Evolutionary conservation across 495 filamentous ascomycete species (phyloP), one percentile per base, ranked within the genome.

Genomic region (Usnea hakonensis): DNA sequence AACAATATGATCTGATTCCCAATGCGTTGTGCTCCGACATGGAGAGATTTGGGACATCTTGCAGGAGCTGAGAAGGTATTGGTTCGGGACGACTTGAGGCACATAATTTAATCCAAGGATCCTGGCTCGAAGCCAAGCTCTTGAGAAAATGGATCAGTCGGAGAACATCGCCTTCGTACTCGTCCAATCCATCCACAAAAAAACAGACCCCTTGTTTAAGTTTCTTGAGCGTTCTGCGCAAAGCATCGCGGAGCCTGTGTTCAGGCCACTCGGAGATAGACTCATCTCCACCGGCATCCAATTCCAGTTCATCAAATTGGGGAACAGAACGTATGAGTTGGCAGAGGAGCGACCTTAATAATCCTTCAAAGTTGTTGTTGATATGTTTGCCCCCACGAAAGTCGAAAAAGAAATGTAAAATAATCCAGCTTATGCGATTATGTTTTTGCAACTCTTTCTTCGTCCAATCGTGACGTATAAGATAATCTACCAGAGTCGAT

Each of bases 311-410:
- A 2, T 32, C 19, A 1, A 57, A 8, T 11, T 41, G 23, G 17
- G 55, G 55, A 9, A 57, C 28, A 6, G 8, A 7, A 4, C 40
- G 11, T 23, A 57, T 17, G 36, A 57, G 23, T 21, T 57, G 55
- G 36, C 28, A 26, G 36, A 57, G 55, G 40, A 57, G 21, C 0
- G 56, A 44, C n/a, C 26, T 44, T 19, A 58, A 35, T 7, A 58
- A 58, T 13, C 56, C 56, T 33, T 44, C 56, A 33, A 58, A 58
- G 56, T 16, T 43, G 38, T 58, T 44, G 28, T 17, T 43, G 4
- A 58, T 19, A 41, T 36, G 14, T 33, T 58, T 33, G 10, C 56
- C 38, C 32, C 56, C 56, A 7, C 56, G 56, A 33, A 44, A 58
- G 32, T 44, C 56, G 8, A 58, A 58, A 13, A 58, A 44, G 10